Percentiles rank a stretch among this genome's conserved stretches.
Evolutionary conservation across 345 rosid species (phyloP).

Genomic region (Eucalyptus albens): DNA sequence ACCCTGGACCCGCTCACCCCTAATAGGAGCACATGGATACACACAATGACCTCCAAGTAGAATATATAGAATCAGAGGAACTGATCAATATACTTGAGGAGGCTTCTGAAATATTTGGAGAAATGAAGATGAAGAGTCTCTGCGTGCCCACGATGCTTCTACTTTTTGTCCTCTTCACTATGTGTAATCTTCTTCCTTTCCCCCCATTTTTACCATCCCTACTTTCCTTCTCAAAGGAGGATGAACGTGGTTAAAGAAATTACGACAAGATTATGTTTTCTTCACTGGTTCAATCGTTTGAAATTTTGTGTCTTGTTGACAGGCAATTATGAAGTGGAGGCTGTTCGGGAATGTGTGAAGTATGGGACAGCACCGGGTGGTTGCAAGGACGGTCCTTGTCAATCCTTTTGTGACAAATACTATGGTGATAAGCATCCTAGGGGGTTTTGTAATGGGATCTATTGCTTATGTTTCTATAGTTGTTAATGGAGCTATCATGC

Average conservation of each 20-base stretch:
- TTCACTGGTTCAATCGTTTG: neutral
- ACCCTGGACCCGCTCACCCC: no score
- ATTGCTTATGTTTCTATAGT: neutral
- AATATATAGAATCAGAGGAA: neutral
- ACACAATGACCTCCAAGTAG: neutral
- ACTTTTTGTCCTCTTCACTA: neutral
- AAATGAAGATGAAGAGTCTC: neutral
- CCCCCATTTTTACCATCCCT: neutral
- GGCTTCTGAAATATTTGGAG: neutral
- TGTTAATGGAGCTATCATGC: neutral
- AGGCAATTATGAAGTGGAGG: neutral
- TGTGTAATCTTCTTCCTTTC: neutral
- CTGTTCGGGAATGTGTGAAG: neutral
- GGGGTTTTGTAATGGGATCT: neutral
- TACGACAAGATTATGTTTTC: neutral
- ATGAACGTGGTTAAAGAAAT: neutral
- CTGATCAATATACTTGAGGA: neutral
- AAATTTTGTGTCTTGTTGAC: neutral
- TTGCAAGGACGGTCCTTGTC: neutral
- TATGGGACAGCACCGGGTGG: neutral
- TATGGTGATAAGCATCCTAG: neutral
- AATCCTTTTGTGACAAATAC: neutral
- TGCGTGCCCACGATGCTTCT: neutral
- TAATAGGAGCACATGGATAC: neutral
- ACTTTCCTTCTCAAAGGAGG: neutral